Conservation (phyloP, 371 early-diverging fungal species). For the Mortierella sp. region DNA sequence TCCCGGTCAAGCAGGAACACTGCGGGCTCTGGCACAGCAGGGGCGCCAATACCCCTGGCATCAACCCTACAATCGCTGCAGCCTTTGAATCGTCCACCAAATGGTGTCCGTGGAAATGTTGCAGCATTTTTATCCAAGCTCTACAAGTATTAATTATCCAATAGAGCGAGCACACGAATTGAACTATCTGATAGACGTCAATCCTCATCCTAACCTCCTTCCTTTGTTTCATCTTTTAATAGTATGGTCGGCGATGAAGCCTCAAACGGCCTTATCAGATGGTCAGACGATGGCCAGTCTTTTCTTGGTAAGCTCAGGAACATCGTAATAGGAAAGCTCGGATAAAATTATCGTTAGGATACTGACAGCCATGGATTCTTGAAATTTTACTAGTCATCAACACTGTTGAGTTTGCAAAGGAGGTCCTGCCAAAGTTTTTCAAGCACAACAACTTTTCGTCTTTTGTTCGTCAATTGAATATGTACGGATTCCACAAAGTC, state of each 20-base stretch:
- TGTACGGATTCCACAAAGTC: constrained; percentile 90
- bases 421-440: constrained; percentile 88
- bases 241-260: constrained; percentile 81
- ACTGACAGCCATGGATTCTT: not conserved
- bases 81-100: constrained; percentile 26
- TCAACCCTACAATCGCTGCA: constrained; percentile 30
- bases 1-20: constrained; percentile 6
- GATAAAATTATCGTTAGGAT: not conserved
- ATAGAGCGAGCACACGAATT: not conserved
- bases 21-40: not conserved
- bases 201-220: too few relatives aligned
- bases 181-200: too few relatives aligned
- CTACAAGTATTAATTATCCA: constrained; percentile 69
- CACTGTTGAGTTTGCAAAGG: constrained; percentile 87
- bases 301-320: constrained; percentile 65
- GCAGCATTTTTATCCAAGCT: constrained; percentile 92
- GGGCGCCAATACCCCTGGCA: not conserved
- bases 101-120: constrained; percentile 67
- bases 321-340: too few relatives aligned
- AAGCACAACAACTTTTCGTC: constrained; percentile 95
- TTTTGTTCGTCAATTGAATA: constrained; percentile 96
- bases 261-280: constrained; percentile 78
- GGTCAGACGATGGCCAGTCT: constrained; percentile 83
- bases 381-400: constrained; percentile 60
- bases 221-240: not conserved